Conservation (phyloP, 192 early-diverging fungal species). For the Kickxella alabastrina region DNA sequence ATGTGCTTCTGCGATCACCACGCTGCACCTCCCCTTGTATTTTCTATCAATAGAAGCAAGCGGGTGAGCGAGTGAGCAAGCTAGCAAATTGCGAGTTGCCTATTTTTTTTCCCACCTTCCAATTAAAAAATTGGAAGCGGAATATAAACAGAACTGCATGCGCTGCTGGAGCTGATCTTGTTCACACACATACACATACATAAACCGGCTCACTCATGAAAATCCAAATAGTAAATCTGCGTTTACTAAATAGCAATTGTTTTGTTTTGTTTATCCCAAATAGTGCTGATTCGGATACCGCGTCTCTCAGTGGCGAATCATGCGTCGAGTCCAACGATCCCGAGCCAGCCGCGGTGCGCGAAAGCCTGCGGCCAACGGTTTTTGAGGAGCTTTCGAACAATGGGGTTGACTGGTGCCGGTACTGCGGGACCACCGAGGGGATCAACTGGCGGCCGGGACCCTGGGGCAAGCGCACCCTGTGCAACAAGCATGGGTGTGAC, state of each 20-base stretch:
- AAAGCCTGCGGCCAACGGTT: slow-evolving; percentile 48
- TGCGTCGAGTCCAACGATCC: slow-evolving; percentile 31
- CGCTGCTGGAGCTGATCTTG: too few relatives aligned
- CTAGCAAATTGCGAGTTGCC: not conserved
- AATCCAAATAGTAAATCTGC: too few relatives aligned
- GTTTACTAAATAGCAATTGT: too few relatives aligned
- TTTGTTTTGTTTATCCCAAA: slow-evolving; percentile 5
- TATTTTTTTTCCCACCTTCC: too few relatives aligned
- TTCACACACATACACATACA: too few relatives aligned
- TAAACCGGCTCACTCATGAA: too few relatives aligned
- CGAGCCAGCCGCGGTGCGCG: slow-evolving; percentile 30
- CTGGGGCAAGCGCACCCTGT: slow-evolving; percentile 91
- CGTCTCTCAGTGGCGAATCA: slow-evolving; percentile 50
- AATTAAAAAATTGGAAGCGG: too few relatives aligned
- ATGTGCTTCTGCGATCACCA: not conserved
- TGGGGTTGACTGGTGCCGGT: slow-evolving; percentile 80
- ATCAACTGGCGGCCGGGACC: slow-evolving; percentile 90
- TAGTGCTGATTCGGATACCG: slow-evolving; percentile 44
- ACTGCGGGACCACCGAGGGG: slow-evolving; percentile 85
- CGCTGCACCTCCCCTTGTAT: not conserved
- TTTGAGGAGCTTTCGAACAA: slow-evolving; percentile 48
- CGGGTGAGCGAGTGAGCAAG: too few relatives aligned
- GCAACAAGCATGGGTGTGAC: slow-evolving; percentile 96
- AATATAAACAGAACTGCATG: too few relatives aligned
- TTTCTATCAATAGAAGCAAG: slow-evolving; percentile 1